A percentile compares a stretch with the other conserved stretches of the same genome.
phyloP scores from a whole-genome alignment of 106 monocot genomes.

The Platanthera guangdongensis region DNA sequence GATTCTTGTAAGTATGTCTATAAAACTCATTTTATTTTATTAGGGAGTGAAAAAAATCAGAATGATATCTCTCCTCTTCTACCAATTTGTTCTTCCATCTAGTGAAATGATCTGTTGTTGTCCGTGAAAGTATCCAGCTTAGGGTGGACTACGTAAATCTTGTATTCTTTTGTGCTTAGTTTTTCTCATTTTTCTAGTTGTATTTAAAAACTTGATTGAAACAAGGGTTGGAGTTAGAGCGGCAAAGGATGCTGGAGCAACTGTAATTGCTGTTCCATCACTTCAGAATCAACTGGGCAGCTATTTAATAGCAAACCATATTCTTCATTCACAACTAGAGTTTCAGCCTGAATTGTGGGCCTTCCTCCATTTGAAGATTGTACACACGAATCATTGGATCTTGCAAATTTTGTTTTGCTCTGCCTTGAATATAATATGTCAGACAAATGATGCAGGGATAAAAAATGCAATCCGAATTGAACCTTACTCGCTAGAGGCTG shows the following conservation, averaged over 20 bases:
- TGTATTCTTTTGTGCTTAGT: neutral
- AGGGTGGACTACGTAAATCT: no score
- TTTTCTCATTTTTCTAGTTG: neutral
- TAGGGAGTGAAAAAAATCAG: no score
- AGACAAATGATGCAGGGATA: conserved; percentile 30
- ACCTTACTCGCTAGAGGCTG: conserved; percentile 26
- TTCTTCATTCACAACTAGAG: conserved; percentile 53
- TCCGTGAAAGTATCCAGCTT: no score
- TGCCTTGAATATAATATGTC: neutral
- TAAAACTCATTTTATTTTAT: no score
- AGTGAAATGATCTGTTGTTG: no score
- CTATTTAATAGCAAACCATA: conserved; percentile 36
- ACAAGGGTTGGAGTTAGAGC: conserved; percentile 59
- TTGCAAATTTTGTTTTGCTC: neutral
- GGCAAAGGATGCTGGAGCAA: conserved; percentile 61
- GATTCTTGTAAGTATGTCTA: no score
- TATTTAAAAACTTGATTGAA: neutral
- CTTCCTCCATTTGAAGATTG: conserved; percentile 66
- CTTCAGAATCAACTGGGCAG: conserved; percentile 32
- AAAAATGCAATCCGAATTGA: conserved; percentile 51
- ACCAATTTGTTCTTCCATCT: no score
- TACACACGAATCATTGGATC: conserved; percentile 18
- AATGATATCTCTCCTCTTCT: no score
- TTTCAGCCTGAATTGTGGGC: conserved; percentile 55
- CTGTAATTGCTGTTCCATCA: conserved; percentile 69